A percentile compares a stretch with the other conserved stretches of the same genome.
phyloP scores from a whole-genome alignment of 371 early-diverging fungal genomes.

The Mortierella sp. region DNA sequence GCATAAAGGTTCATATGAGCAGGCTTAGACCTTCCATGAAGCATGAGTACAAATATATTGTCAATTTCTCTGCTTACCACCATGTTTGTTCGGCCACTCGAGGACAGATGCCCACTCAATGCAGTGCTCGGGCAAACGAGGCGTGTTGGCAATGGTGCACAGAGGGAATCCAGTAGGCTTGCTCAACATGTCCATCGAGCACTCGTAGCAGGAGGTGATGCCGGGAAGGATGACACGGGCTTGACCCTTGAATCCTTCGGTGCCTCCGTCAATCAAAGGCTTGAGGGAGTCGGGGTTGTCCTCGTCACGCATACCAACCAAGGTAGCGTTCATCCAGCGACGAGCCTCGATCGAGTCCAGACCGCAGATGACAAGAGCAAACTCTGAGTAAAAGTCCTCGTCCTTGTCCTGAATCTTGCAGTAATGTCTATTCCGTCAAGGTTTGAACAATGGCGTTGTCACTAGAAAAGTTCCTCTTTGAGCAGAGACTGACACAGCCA shows the following conservation, averaged over 20 bases:
- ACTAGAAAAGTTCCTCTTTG: neutral
- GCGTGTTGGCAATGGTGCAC: constrained; percentile 86
- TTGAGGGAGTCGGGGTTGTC: constrained; percentile 80
- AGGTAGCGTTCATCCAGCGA: constrained; percentile 95
- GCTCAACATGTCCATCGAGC: constrained; percentile 84
- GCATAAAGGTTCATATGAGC: neutral
- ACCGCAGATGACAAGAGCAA: constrained; percentile 92
- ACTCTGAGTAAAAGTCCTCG: constrained; percentile 90
- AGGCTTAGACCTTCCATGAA: neutral
- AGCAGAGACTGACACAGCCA: neutral
- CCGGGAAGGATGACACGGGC: constrained; percentile 91
- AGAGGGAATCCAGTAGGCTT: constrained; percentile 72
- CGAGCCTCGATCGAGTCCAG: constrained; percentile 96
- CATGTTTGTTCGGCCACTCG: constrained; percentile 89
- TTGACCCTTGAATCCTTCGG: constrained; percentile 97
- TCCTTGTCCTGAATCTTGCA: constrained; percentile 96
- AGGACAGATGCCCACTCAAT: constrained; percentile 91
- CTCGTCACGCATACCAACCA: constrained; percentile 81
- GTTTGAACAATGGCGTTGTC: neutral
- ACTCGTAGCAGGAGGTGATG: constrained; percentile 87
- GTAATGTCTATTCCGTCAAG: constrained; percentile 64
- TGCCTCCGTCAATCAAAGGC: constrained; percentile 96
- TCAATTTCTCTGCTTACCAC: constrained; percentile 62
- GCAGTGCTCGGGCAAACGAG: constrained; percentile 92
- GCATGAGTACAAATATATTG: neutral